Evolutionary conservation across 2,329 filamentous ascomycete species (phyloP).

Genomic region (Malbranchea cinnamomea): DNA sequence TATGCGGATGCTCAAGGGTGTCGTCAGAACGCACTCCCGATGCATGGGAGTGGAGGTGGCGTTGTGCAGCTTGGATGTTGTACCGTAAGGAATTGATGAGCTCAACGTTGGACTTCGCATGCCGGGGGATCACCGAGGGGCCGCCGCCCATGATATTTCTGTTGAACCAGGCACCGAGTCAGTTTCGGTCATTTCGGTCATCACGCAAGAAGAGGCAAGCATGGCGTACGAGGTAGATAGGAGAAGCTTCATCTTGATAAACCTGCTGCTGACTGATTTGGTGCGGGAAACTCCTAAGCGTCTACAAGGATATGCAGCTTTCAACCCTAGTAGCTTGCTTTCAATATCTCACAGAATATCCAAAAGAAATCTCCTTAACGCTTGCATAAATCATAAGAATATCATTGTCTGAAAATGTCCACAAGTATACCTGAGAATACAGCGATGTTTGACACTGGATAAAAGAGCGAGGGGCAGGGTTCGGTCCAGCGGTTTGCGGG

Average conservation of each 20-base stretch:
- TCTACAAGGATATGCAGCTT: not conserved
- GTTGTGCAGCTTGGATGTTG: slow-evolving; percentile 63
- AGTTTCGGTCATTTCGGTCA: too few relatives aligned
- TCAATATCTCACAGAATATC: too few relatives aligned
- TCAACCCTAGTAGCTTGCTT: too few relatives aligned
- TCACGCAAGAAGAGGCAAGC: slow-evolving; percentile 1
- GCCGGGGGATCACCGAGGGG: slow-evolving; percentile 69
- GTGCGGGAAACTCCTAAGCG: slow-evolving; percentile 1
- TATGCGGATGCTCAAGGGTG: slow-evolving; percentile 7
- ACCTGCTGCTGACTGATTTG: too few relatives aligned
- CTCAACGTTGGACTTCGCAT: slow-evolving; percentile 80
- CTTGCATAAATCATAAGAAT: too few relatives aligned
- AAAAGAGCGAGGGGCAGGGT: too few relatives aligned
- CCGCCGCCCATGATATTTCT: slow-evolving; percentile 77
- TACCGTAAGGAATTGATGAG: slow-evolving; percentile 74
- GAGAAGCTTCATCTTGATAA: slow-evolving; percentile 57
- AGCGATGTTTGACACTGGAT: too few relatives aligned
- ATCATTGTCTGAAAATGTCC: too few relatives aligned
- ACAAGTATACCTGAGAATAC: too few relatives aligned
- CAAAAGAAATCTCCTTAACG: too few relatives aligned
- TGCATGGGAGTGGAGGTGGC: slow-evolving; percentile 32
- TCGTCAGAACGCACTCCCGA: slow-evolving; percentile 14
- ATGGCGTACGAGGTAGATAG: slow-evolving; percentile 65
- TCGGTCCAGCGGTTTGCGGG: too few relatives aligned
- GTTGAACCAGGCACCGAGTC: slow-evolving; percentile 8